phyloP scores from a whole-genome alignment of 169 alveolate genomes.

The Sarcocystis neurona region DNA sequence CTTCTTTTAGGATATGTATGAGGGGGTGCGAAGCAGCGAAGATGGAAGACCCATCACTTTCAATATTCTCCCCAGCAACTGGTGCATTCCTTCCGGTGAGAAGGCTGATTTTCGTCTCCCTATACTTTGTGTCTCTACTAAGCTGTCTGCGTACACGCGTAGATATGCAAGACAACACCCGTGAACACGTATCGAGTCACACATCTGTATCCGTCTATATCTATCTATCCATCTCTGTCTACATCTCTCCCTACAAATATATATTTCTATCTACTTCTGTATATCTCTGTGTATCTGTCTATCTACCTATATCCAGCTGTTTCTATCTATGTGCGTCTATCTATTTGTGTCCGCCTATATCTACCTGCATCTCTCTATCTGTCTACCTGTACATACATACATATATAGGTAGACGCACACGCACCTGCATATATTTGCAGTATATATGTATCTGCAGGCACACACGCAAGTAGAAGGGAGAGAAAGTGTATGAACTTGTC shows the following conservation, averaged over 20 bases:
- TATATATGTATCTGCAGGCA: neutral
- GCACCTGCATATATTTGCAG: neutral
- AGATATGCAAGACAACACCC: neutral
- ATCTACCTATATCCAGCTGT: neutral
- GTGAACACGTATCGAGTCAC: neutral
- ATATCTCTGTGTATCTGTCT: neutral
- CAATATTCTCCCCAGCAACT: neutral
- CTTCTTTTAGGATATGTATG: neutral
- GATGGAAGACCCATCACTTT: neutral
- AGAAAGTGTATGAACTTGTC: too few species aligned
- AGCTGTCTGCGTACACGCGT: neutral
- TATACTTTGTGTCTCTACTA: neutral
- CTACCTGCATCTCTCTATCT: neutral
- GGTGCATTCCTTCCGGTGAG: conserved; percentile 37
- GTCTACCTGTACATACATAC: neutral
- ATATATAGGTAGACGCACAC: neutral
- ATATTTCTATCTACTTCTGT: neutral
- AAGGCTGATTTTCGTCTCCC: neutral
- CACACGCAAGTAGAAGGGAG: neutral
- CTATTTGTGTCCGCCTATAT: neutral
- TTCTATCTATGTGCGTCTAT: neutral
- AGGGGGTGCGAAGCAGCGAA: neutral
- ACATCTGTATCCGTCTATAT: neutral
- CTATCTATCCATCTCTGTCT: neutral
- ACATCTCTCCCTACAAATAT: neutral